A percentile compares a stretch with the other conserved stretches of the same genome.
phyloP scores from a whole-genome alignment of 441 rosid genomes.

The Metrosideros polymorpha region DNA sequence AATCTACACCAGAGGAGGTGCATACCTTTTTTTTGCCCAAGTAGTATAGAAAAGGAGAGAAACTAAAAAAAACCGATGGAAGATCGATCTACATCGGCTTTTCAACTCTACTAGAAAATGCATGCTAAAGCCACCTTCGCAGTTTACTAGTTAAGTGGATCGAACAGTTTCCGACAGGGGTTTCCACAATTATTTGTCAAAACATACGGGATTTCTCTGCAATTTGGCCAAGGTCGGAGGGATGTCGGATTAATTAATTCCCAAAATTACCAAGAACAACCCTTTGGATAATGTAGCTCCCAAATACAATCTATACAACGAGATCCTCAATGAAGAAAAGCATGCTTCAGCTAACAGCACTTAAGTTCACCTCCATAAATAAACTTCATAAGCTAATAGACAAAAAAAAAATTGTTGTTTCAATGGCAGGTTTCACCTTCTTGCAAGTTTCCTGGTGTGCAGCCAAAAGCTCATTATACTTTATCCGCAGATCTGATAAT shows the following conservation, averaged over 20 bases:
- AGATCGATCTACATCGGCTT: not conserved
- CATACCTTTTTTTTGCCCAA: not conserved
- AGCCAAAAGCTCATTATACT: constrained; percentile 59
- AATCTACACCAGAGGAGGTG: not conserved
- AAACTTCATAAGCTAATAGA: not conserved
- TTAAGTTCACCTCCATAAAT: not conserved
- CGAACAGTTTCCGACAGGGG: accelerated
- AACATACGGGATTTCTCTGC: not conserved
- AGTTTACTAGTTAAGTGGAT: not conserved
- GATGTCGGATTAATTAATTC: not conserved
- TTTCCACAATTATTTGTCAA: not conserved
- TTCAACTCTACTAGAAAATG: not conserved
- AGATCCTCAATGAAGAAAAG: not conserved
- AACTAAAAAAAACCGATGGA: not conserved
- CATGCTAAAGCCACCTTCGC: not conserved
- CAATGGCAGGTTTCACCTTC: constrained; percentile 28
- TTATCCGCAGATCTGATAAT: constrained; percentile 50
- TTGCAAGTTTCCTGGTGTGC: constrained; percentile 55
- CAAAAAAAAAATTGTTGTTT: not conserved
- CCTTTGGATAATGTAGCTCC: not conserved
- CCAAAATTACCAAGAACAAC: not conserved
- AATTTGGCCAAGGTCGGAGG: not conserved
- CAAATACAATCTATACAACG: not conserved
- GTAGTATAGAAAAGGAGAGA: not conserved
- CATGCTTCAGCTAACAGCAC: not conserved